Conservation (phyloP, 768 basidiomycete genomes). For the Tulasnella calospora region DNA sequence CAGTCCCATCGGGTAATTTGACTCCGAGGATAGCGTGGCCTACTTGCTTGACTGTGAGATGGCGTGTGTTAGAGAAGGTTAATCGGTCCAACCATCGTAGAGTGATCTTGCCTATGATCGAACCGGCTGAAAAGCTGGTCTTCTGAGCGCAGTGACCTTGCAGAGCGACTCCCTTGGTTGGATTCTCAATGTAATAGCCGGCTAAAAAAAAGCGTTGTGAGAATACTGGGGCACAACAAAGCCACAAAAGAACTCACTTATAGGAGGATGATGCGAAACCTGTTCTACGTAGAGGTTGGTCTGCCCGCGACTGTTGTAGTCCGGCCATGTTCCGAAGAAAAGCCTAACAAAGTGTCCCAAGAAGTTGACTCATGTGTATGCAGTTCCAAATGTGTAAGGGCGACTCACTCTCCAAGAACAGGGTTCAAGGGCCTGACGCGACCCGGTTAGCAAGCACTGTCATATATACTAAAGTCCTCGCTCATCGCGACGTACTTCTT, state of each 20-base stretch:
- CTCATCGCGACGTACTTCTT: slow-evolving; percentile 70
- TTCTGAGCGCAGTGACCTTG: slow-evolving; percentile 92
- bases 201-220: slow-evolving; percentile 54
- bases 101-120: slow-evolving; percentile 39
- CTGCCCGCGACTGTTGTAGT: slow-evolving; percentile 63
- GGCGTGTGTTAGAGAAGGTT: slow-evolving; percentile 34
- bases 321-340: slow-evolving; percentile 88
- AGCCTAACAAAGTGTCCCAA: slow-evolving; percentile 45
- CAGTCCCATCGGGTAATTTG: slow-evolving; percentile 49
- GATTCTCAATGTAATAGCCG: slow-evolving; percentile 82
- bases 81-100: background rate
- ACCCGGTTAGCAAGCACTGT: slow-evolving; percentile 11
- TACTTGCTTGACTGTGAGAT: slow-evolving; percentile 74
- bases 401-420: slow-evolving; percentile 77
- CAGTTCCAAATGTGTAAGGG: background rate
- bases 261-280: slow-evolving; percentile 80
- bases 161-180: slow-evolving; percentile 64
- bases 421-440: slow-evolving; percentile 81
- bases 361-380: background rate
- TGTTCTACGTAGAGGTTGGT: slow-evolving; percentile 86
- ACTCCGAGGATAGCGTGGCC: slow-evolving; percentile 86
- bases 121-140: slow-evolving; percentile 76
- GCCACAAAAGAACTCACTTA: slow-evolving; percentile 26
- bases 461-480: background rate
- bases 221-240: background rate